Evolutionary conservation across 371 early-diverging fungal genomes (phyloP).

Genomic region (Mucor mucedo): DNA sequence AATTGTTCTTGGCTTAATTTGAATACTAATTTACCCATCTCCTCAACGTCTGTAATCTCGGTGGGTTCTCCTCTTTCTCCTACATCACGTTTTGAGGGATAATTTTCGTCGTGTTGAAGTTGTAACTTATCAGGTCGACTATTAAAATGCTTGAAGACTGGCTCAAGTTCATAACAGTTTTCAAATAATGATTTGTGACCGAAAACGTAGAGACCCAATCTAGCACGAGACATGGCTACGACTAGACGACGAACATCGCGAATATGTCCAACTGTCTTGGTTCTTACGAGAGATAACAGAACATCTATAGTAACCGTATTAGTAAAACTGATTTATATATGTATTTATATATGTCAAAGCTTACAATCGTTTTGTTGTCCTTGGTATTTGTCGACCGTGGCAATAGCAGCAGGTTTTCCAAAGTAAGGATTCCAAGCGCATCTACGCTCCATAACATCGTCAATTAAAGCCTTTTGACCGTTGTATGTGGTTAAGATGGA

Average conservation of each 20-base stretch:
- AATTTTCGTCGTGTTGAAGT: slow-evolving; percentile 66
- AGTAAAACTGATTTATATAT: neutral
- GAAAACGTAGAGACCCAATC: slow-evolving; percentile 93
- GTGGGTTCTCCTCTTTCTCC: slow-evolving; percentile 39
- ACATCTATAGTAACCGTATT: slow-evolving; percentile 57
- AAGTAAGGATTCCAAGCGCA: slow-evolving; percentile 86
- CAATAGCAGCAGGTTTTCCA: slow-evolving; percentile 72
- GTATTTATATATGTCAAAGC: slow-evolving; percentile 15
- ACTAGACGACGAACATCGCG: slow-evolving; percentile 88
- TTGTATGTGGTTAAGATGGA: slow-evolving; percentile 94
- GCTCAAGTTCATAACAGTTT: slow-evolving; percentile 76
- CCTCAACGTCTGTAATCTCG: slow-evolving; percentile 55
- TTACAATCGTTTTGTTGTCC: slow-evolving; percentile 93
- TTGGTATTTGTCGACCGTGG: slow-evolving; percentile 95
- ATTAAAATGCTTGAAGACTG: slow-evolving; percentile 63
- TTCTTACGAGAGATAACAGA: slow-evolving; percentile 93
- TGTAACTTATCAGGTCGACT: slow-evolving; percentile 57
- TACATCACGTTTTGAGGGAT: slow-evolving; percentile 42
- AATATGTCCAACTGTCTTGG: slow-evolving; percentile 87
- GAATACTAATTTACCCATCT: slow-evolving; percentile 73
- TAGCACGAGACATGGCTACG: slow-evolving; percentile 91
- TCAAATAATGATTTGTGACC: slow-evolving; percentile 75
- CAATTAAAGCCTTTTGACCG: slow-evolving; percentile 91
- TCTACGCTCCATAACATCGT: slow-evolving; percentile 84
- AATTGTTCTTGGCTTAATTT: slow-evolving; percentile 78